Percentiles rank a stretch among this genome's conserved stretches.
These are phyloP conservation scores for Lolium perenne DNA, from an alignment of 176 grass and related monocot genomes.

Conservation along the genomic window DNA sequence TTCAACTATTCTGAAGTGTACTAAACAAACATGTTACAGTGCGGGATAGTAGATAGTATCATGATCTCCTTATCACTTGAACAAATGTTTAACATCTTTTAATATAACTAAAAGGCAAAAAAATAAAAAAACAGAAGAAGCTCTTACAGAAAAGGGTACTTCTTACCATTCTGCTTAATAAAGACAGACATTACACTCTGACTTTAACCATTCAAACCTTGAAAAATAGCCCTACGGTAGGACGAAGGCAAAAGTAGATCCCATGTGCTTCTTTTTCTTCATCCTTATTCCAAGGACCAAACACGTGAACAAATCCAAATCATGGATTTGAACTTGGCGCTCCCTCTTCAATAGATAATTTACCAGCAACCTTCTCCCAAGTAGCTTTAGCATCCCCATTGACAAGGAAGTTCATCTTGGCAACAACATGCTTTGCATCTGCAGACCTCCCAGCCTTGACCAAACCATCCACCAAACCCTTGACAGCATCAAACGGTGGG, in stretches of 20 bases:
- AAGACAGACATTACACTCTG: conserved; percentile 41
- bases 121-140: conserved; percentile 20
- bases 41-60: conserved; percentile 22
- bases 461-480: conserved; percentile 78
- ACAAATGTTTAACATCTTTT: conserved; percentile 38
- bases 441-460: conserved; percentile 58
- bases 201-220: conserved; percentile 42
- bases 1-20: conserved; percentile 27
- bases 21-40: conserved; percentile 33
- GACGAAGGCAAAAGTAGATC: conserved; percentile 28
- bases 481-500: conserved; percentile 64
- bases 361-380: conserved; percentile 72
- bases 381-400: conserved; percentile 72
- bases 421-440: conserved; percentile 66
- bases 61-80: conserved; percentile 27
- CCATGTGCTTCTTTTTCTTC: conserved; percentile 21
- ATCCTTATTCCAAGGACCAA: conserved; percentile 34
- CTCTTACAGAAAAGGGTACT: conserved; percentile 28
- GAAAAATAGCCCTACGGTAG: conserved; percentile 34
- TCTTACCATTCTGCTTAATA: conserved; percentile 43
- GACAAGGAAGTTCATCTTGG: conserved; percentile 66
- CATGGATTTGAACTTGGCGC: conserved; percentile 45
- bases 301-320: conserved; percentile 37
- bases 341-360: conserved; percentile 57
- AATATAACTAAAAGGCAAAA: conserved; percentile 44